Percentiles rank a stretch among this genome's conserved stretches.
Conservation (phyloP, 2,329 filamentous ascomycete species). For the Hortaea sp. region DNA sequence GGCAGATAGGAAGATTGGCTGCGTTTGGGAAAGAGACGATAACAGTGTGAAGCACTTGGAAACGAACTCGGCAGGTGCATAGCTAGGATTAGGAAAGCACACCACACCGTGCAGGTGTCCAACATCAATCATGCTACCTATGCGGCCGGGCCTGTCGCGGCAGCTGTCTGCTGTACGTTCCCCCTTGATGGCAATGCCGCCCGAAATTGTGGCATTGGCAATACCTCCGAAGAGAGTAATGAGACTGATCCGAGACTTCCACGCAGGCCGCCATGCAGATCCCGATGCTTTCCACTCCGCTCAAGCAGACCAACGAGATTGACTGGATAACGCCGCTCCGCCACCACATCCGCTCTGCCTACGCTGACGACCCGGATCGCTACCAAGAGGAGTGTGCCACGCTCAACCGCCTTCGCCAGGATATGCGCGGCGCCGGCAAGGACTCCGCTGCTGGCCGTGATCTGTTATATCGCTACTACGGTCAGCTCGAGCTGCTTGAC, state of each 20-base stretch:
- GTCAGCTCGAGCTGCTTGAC: conserved; percentile 88
- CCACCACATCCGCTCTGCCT: conserved; percentile 82
- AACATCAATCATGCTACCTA: conserved; percentile 7
- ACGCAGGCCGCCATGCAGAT: conserved; percentile 60
- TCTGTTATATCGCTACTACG: conserved; percentile 93
- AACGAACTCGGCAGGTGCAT: no score
- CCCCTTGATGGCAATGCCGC: neutral
- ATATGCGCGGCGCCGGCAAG: conserved; percentile 94
- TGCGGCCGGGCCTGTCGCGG: conserved; percentile 21
- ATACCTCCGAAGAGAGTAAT: neutral
- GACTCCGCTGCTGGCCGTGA: conserved; percentile 91
- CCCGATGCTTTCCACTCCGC: conserved; percentile 88
- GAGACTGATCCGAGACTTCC: neutral
- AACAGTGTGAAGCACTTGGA: no score
- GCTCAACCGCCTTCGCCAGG: conserved; percentile 88
- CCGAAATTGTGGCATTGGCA: neutral
- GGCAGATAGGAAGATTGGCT: no score
- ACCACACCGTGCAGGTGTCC: no score
- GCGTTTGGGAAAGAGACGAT: no score
- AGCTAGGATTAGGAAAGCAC: no score
- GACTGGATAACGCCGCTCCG: conserved; percentile 94
- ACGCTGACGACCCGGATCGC: conserved; percentile 92
- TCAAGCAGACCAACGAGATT: conserved; percentile 93
- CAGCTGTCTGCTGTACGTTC: conserved; percentile 18
- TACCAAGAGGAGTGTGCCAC: conserved; percentile 93